These are phyloP conservation scores for Lichenothelia convexa DNA, from an alignment of 495 filamentous ascomycete species.

Conservation along the genomic window DNA sequence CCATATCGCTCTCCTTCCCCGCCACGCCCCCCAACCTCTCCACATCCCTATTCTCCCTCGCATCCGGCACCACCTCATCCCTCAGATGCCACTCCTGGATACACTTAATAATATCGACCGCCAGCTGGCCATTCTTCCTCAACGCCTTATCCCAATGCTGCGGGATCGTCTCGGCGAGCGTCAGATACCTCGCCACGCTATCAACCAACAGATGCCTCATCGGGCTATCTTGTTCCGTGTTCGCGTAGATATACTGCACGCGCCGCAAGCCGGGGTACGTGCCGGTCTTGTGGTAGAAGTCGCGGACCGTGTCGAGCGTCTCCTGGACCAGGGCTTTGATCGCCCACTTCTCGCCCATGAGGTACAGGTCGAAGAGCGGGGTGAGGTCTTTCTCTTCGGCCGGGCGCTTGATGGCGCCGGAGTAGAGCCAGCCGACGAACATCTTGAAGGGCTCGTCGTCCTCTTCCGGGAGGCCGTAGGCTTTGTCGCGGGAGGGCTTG, in stretches of 20 bases:
- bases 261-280: constrained; percentile 29
- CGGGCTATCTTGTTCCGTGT: constrained; percentile 25
- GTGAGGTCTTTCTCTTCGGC: constrained; percentile 25
- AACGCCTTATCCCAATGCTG: constrained; percentile 31
- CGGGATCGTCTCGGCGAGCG: constrained; percentile 23
- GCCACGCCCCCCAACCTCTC: constrained; percentile 11
- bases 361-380: constrained; percentile 28
- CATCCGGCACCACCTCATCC: constrained; percentile 24
- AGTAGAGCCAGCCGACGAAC: constrained; percentile 33
- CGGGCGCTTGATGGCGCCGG: constrained; percentile 18
- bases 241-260: constrained; percentile 32
- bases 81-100: constrained; percentile 31
- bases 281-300: constrained; percentile 26
- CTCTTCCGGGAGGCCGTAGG: constrained; percentile 28
- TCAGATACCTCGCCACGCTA: constrained; percentile 24
- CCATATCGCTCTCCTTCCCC: constrained; percentile 11
- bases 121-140: constrained; percentile 29
- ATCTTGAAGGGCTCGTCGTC: constrained; percentile 26
- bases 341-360: constrained; percentile 26
- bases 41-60: constrained; percentile 20
- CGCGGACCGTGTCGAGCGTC: constrained; percentile 23
- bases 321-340: constrained; percentile 20
- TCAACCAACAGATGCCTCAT: constrained; percentile 31
- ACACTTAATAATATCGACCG: constrained; percentile 28
- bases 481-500: constrained; percentile 11